Conservation (phyloP, 345 rosid genomes). For the Passiflora organensis region DNA sequence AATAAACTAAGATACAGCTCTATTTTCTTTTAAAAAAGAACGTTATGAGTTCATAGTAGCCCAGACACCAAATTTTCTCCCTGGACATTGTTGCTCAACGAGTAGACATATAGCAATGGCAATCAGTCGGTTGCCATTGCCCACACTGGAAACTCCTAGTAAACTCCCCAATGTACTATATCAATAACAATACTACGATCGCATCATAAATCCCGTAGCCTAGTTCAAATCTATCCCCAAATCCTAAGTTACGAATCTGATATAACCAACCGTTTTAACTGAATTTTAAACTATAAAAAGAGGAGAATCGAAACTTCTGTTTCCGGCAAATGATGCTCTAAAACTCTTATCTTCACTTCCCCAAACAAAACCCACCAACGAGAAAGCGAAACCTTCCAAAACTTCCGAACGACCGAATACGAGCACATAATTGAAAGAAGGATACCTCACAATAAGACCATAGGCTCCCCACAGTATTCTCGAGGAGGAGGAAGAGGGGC, state of each 20-base stretch:
- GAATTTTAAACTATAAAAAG: background rate
- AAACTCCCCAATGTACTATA: no score
- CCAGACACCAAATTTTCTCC: background rate
- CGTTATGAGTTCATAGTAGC: no score
- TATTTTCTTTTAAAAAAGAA: background rate
- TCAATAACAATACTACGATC: no score
- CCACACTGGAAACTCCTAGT: background rate
- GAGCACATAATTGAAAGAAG: no score
- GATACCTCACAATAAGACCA: constrained; percentile 4
- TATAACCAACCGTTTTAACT: background rate
- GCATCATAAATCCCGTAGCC: no score
- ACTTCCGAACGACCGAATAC: no score
- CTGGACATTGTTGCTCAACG: background rate
- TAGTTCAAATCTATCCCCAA: no score
- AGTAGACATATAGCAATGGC: no score
- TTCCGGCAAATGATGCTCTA: background rate
- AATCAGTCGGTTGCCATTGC: no score
- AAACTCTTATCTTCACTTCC: background rate
- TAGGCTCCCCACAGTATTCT: background rate
- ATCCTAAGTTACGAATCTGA: no score
- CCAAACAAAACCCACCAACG: background rate
- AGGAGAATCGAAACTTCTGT: background rate
- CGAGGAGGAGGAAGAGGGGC: no score
- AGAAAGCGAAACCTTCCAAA: no score
- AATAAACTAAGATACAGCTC: background rate